A percentile compares a stretch with the other conserved stretches of the same genome.
These are phyloP conservation scores for Marasmius sp. DNA, from an alignment of 1,284 basidiomycete species.

Conservation along the genomic window DNA sequence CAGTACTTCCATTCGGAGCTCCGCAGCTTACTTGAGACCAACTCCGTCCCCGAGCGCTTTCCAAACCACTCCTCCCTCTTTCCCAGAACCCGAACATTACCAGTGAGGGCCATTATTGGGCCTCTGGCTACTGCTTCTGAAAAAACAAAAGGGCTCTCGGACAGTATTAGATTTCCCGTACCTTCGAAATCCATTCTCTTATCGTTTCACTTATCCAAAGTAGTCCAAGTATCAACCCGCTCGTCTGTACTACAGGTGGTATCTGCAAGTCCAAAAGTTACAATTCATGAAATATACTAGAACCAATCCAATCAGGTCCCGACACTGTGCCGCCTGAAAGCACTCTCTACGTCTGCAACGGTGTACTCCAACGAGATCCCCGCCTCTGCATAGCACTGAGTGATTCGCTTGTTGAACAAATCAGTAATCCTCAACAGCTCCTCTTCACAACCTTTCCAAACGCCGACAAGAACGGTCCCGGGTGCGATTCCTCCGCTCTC, in stretches of 20 bases:
- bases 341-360: conserved; percentile 71
- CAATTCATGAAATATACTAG: conserved; percentile 12
- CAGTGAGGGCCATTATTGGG: neutral
- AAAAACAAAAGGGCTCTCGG: neutral
- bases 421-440: conserved; percentile 76
- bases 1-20: conserved; percentile 15
- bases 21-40: conserved; percentile 11
- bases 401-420: conserved; percentile 66
- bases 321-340: conserved; percentile 69
- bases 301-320: conserved; percentile 33
- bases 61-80: conserved; percentile 21
- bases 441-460: conserved; percentile 88
- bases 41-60: neutral
- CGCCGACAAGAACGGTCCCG: conserved; percentile 73
- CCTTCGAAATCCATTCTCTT: neutral
- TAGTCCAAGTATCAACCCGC: neutral
- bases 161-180: neutral
- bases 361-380: conserved; percentile 76
- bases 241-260: neutral
- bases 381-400: conserved; percentile 75
- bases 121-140: neutral
- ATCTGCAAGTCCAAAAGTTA: neutral
- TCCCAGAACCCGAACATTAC: conserved; percentile 33
- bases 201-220: neutral
- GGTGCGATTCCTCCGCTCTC: conserved; percentile 56